Evolutionary conservation across 2,329 filamentous ascomycete species (phyloP), one percentile per base, ranked within the genome.

Genomic region (Pseudogymnoascus sp.): DNA sequence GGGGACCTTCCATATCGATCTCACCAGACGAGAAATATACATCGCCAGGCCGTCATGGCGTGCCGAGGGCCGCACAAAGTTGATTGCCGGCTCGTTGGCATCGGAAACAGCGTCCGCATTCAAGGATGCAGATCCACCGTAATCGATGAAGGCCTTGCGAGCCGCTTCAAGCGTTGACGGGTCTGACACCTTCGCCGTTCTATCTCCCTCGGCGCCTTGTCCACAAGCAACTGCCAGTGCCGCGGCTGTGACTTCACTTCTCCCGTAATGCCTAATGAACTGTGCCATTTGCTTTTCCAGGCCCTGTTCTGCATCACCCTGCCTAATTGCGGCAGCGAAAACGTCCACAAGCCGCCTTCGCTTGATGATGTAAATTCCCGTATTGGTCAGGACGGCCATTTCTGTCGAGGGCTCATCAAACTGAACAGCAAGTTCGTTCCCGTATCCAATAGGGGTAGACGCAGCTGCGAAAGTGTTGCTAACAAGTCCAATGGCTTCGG

Each of bases 381-480:
- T 91, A 70, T 95, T 96, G 33, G 95, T 97, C 62, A 99, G 81
- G 56, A 99, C 86, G 1, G 93, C 95, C 67, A 97, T 87, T 72
- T 99, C 93, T 60, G 88, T 86, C 0, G 89, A 83, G 0, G 87
- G 80, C 65, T 90, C 83, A 71, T 99, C 95, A 70, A 95, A 99
- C 70, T 99, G 96, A n/a, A 96, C 89, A 1, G 95, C 91, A 63
- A 97, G 80, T 76, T 99, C 95, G 69, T 99, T 99, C 10, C 93
- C 93, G 70, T 96, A 97, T 0, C 93, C 93, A 21, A 86, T 73
- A 0, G 90, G 89, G 26, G 85, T 83, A 10, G 77, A 77, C 0
- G 86, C 82, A 9, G 89, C 89, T 15, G 86, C 82, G 69, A 92
- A 93, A 0, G 89, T 84, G 59, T 83, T 82, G 0, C 88, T 90